These are phyloP conservation scores for Millerozyma acaciae DNA, from an alignment of 805 yeast genomes.

Conservation along the genomic window DNA sequence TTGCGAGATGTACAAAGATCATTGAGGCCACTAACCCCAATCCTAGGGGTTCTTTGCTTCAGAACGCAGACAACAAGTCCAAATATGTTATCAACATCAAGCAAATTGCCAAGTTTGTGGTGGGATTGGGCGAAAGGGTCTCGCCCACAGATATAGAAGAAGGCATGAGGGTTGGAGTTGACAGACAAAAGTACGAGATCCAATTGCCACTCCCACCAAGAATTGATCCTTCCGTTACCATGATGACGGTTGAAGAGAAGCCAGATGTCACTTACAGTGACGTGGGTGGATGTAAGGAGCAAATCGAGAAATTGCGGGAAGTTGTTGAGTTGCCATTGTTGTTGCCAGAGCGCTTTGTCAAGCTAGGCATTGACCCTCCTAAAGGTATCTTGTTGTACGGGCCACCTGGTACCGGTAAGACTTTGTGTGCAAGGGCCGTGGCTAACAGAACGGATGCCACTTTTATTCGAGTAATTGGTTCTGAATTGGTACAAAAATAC, in stretches of 20 bases:
- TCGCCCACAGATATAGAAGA: conserved; percentile 99
- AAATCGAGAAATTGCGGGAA: conserved; percentile 92
- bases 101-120: conserved; percentile 97
- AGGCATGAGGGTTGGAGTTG: conserved; percentile 99
- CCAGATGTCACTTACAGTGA: conserved; percentile 98
- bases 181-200: conserved; percentile 93
- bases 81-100: conserved; percentile 95
- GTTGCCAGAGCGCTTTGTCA: conserved; percentile 95
- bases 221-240: conserved; percentile 96
- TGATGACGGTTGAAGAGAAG: conserved; percentile 99
- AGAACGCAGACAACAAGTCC: conserved; percentile 75
- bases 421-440: conserved; percentile 97
- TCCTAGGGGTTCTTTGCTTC: conserved; percentile 30
- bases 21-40: conserved; percentile 55
- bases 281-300: conserved; percentile 98
- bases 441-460: conserved; percentile 99
- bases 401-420: conserved; percentile 99
- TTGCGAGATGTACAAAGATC: conserved; percentile 97
- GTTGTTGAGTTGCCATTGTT: conserved; percentile 92
- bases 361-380: conserved; percentile 97
- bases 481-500: conserved; percentile 95
- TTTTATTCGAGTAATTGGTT: conserved; percentile 95
- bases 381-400: conserved; percentile 95
- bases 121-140: conserved; percentile 92
- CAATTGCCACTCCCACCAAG: conserved; percentile 97